Base-by-base conservation (phyloP, 495 filamentous ascomycete species). In the Astrothelium subdiscretum region DNA sequence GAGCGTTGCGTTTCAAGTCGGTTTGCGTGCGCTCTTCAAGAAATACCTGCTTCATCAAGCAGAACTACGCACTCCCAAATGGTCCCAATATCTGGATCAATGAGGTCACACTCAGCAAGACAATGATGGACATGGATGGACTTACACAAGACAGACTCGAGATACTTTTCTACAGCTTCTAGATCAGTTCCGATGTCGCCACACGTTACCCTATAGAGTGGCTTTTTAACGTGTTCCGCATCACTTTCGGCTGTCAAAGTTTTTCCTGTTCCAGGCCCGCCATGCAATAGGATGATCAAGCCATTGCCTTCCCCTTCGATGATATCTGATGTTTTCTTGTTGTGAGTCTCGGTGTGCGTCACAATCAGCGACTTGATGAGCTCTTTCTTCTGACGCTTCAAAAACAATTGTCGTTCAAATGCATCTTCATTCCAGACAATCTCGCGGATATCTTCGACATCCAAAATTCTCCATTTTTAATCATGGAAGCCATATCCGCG, bases 191-290 rank as follows among this genome's bases (percentile, higher is more conserved):
- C 62, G 1, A 66, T 42, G 22, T 64, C 62, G 20, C 65, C 65
- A n/a, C 51, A 63, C 15, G 52, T 62, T 18, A 67, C 59, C 12
- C 52, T 57, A 42, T 62, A 65, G 15, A 67, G 63, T 2, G 65
- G 65, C 1, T 63, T 62, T 22, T 65, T 26, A 59, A 20, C 60
- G 57, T 57, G 65, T 57, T 67, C 65, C 22, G 65, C 65, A n/a
- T 65, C 65, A 22, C 58, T 62, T 40, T 67, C 65, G 15, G 65
- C 65, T 20, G 65, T 67, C 31, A 65, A 59, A 5, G 65, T 67
- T 29, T 59, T 59, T 6, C 48, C 20, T 5, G 48, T 54, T 6
- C 32, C 32, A 5, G 32, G 32, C 5, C 32, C 32, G 6, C 32
- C 32, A 38, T 38, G 32, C 32, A 38, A 13, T 5, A 38, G 32